Evolutionary conservation across 495 filamentous ascomycete genomes (phyloP), one percentile per base, ranked within the genome.

Genomic region (Neohortaea acidophila): DNA sequence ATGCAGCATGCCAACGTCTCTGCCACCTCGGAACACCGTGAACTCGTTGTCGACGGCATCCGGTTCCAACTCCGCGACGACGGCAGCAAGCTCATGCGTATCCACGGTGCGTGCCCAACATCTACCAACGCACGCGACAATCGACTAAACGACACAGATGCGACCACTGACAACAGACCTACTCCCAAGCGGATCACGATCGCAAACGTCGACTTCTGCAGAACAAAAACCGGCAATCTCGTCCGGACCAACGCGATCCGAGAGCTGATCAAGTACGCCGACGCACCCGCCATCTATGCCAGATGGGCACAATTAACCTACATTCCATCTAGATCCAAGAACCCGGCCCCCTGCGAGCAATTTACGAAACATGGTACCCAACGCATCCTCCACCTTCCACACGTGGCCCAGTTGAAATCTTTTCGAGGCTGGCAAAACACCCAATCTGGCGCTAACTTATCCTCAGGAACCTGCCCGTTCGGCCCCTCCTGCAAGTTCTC

Each of bases 161-260:
- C 77, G 45, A 57, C 58, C 24, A 79, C 74, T 55, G 64, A 68
- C 29, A 70, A 70, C 42, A 73, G 68, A 39, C 64, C 67, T 17
- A 94, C 86, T 4, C 87, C 87, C 0, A 93, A 86, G 58, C 68
- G 68, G 55, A 71, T 82, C 20, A 65, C 64, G 3, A 63, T 96
- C 45, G 83, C 75, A 21, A 86, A 86, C 34, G 83, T 94, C 40
- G 74, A 69, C 27, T 96, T 94, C 58, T 70, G 83, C 45, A 72
- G 87, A 39, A 94, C 81, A 59, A 92, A 89, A 56, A 79, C 79
- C 48, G 87, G 87, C 37, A 96, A 96, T 40, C 69, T 96, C 37
- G 79, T 84, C 51, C 81, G 84, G 32, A 66, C 75, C 45, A 77
- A 76, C 20, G 60, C 81, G 36, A 64, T 83, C 36, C 74, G 73